phyloP scores from a whole-genome alignment of 2,329 filamentous ascomycete genomes.

The Aspergillus unguis region DNA sequence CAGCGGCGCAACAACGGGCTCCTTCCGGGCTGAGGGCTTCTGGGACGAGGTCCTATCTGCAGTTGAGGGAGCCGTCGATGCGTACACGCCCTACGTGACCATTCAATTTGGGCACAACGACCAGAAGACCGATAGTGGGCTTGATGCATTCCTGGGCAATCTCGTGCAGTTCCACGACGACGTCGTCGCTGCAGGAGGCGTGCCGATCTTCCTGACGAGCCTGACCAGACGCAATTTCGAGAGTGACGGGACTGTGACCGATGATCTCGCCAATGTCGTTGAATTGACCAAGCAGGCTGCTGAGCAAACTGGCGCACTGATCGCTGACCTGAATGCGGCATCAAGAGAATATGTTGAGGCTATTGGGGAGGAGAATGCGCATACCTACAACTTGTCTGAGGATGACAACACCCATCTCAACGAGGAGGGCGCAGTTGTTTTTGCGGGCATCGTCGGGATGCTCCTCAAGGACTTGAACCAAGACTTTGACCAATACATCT shows the following conservation, averaged over 20 bases:
- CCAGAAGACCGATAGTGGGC: conserved; percentile 9
- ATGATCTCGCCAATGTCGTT: conserved; percentile 10
- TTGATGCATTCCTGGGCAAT: conserved; percentile 7
- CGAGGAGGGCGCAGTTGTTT: conserved; percentile 9
- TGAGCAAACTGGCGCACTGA: conserved; percentile 6
- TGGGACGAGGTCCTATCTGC: conserved; percentile 10
- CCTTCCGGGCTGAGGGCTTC: conserved; percentile 9
- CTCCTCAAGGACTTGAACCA: conserved; percentile 7
- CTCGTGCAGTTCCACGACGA: conserved; percentile 10
- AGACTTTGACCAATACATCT: conserved; percentile 7
- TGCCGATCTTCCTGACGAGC: conserved; percentile 14
- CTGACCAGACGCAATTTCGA: conserved; percentile 10
- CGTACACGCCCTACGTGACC: conserved; percentile 14
- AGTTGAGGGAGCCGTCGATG: neutral
- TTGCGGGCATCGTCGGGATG: conserved; percentile 14
- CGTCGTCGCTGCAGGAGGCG: conserved; percentile 9
- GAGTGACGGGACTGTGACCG: neutral
- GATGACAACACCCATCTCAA: conserved; percentile 15
- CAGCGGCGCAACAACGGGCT: conserved; percentile 11
- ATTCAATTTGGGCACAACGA: conserved; percentile 18
- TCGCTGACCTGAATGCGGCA: conserved; percentile 9
- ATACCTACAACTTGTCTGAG: conserved; percentile 9
- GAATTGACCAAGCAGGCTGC: conserved; percentile 11
- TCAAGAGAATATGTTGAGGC: conserved; percentile 13
- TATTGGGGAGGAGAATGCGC: conserved; percentile 11